Conservation (phyloP, 257 asterid species). For the Avicennia marina region DNA sequence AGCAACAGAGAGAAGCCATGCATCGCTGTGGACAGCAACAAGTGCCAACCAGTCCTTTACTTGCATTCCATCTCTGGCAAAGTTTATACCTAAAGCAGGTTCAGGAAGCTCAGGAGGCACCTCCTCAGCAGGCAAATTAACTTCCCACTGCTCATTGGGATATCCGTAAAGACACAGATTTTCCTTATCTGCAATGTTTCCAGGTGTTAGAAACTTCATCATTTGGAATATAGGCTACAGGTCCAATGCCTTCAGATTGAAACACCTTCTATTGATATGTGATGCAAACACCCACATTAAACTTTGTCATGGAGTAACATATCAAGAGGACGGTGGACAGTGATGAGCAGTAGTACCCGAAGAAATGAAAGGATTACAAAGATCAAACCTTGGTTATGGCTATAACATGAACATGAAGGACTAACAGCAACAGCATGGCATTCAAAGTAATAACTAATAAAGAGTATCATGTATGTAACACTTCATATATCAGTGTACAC, state of each 20-base stretch:
- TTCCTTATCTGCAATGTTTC: conserved; percentile 54
- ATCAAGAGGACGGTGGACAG: background rate
- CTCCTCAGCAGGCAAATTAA: conserved; percentile 75
- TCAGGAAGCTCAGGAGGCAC: conserved; percentile 91
- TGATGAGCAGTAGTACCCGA: background rate
- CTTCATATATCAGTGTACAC: background rate
- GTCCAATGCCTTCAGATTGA: background rate
- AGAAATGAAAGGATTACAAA: background rate
- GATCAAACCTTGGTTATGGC: background rate
- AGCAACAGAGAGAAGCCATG: conserved; percentile 75
- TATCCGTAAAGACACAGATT: conserved; percentile 73
- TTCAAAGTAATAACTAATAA: background rate
- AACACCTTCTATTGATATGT: background rate
- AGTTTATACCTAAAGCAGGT: conserved; percentile 82
- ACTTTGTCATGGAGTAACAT: background rate
- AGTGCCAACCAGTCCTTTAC: conserved; percentile 76
- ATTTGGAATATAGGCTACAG: conserved; percentile 2
- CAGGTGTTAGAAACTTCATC: background rate
- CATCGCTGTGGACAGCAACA: conserved; percentile 84
- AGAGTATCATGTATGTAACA: background rate
- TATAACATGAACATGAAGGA: background rate
- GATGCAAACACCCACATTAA: background rate
- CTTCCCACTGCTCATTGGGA: conserved; percentile 74
- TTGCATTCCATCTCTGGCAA: conserved; percentile 83
- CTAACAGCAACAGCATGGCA: background rate